Percentiles rank a stretch among this genome's conserved stretches.
phyloP scores from a whole-genome alignment of 306 rosid genomes.

The Castanea mollissima region DNA sequence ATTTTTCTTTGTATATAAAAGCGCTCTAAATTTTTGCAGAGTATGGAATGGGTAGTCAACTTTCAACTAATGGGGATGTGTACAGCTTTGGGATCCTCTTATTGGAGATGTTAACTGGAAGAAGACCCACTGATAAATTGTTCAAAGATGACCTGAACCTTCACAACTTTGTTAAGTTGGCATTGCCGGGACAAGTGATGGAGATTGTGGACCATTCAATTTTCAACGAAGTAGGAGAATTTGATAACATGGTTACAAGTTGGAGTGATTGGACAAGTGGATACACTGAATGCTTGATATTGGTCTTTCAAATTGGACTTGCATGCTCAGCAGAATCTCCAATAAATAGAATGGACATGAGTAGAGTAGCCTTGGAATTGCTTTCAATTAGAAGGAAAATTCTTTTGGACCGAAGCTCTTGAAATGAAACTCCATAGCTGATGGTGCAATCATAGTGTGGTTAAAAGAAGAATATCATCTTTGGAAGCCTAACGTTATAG shows the following conservation, averaged over 20 bases:
- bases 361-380: background rate
- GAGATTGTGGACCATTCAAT: background rate
- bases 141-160: background rate
- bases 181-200: background rate
- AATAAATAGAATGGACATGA: background rate
- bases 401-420: background rate
- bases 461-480: background rate
- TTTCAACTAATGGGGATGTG: background rate
- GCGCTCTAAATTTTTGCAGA: background rate
- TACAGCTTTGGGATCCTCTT: constrained; percentile 16
- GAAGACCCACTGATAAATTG: background rate
- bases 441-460: background rate
- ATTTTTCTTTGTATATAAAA: background rate
- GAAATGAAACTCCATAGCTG: background rate
- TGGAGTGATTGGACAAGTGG: background rate
- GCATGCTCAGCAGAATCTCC: constrained; percentile 1
- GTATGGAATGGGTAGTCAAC: constrained; percentile 13
- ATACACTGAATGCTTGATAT: background rate
- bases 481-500: background rate
- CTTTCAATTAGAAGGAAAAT: background rate
- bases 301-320: constrained; percentile 8
- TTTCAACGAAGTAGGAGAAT: background rate
- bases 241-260: background rate
- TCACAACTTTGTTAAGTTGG: constrained; percentile 2
- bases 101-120: constrained; percentile 8